A percentile compares a stretch with the other conserved stretches of the same genome.
These are phyloP conservation scores for Penicillium pulvis DNA, from an alignment of 495 filamentous ascomycete species.

Conservation along the genomic window DNA sequence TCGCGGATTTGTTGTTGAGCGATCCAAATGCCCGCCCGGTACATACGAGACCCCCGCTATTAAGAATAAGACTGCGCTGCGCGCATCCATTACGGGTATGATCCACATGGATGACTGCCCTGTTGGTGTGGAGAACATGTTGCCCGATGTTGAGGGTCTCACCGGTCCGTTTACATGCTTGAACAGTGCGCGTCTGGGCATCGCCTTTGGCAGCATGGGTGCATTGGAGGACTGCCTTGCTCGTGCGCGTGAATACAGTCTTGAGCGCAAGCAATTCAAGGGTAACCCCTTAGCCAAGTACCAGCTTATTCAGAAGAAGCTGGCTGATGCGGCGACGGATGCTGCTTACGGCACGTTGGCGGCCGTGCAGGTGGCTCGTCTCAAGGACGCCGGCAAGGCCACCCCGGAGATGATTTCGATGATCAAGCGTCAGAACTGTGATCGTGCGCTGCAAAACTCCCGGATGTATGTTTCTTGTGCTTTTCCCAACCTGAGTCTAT, in stretches of 20 bases:
- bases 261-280: slow-evolving; percentile 96
- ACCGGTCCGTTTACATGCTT: slow-evolving; percentile 90
- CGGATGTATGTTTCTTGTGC: slow-evolving; percentile 56
- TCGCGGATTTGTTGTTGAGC: slow-evolving; percentile 88
- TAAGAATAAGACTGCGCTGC: slow-evolving; percentile 92
- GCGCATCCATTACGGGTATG: slow-evolving; percentile 96
- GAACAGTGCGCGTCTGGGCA: slow-evolving; percentile 90
- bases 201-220: slow-evolving; percentile 91
- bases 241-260: slow-evolving; percentile 79
- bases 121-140: slow-evolving; percentile 89
- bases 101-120: slow-evolving; percentile 92
- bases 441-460: slow-evolving; percentile 79
- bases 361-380: slow-evolving; percentile 82
- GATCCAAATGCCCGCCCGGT: slow-evolving; percentile 76
- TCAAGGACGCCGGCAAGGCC: slow-evolving; percentile 87
- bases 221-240: slow-evolving; percentile 88
- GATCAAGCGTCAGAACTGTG: slow-evolving; percentile 98
- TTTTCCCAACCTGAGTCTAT: slow-evolving; percentile 8
- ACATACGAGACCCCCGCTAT: slow-evolving; percentile 89
- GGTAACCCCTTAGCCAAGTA: slow-evolving; percentile 95
- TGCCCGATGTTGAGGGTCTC: slow-evolving; percentile 86
- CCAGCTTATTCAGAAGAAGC: slow-evolving; percentile 97
- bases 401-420: slow-evolving; percentile 98
- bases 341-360: slow-evolving; percentile 86
- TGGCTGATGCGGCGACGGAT: slow-evolving; percentile 89